Base-by-base conservation (phyloP, 768 basidiomycete species). In the Serpula lacrymans region DNA sequence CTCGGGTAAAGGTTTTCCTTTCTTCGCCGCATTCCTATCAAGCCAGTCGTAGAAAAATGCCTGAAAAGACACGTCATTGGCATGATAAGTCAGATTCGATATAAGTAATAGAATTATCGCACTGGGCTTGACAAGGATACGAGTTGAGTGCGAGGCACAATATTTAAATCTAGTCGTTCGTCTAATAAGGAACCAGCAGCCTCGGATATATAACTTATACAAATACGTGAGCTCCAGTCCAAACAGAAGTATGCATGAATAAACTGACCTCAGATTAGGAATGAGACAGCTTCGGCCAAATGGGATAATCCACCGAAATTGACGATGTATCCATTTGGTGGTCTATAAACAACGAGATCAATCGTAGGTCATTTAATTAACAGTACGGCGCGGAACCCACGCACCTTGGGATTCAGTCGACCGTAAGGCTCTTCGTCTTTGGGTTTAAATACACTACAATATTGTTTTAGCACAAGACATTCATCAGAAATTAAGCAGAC, bases 41-140 rank as follows among this genome's bases (percentile, higher is more conserved):
- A 91, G 66, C 89, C 89, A 94, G 53, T 91, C 88, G 51, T 94
- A 95, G 62, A 88, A 95, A 63, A 95, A 95, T 5, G 89, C 86
- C 80, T 90, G 48, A 16, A 22, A 11, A 36, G 11, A 10, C 24
- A 31, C 23, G 23, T 41, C 13, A 38, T 43, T n/a, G n/a, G n/a
- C 25, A 51, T 31, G 29, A 45, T 46, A 38, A 26, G 23, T 16
- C 30, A 41, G 28, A 36, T 18, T 17, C 32, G 20, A 13, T 17
- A 14, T n/a, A 21, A 35, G 30, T 25, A 32, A 5, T 17, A 18
- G 13, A 45, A 14, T 24, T 37, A 25, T 51, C 56, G 30, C 43
- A 69, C 81, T 8, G 81, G 81, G 55, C 85, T 89, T 9, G 88
- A 85, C 29, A 95, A 64, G 1, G 85, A 83, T 14, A 88, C 89